phyloP scores from a whole-genome alignment of 371 early-diverging fungal species.

The Aphelidium insulamus region DNA sequence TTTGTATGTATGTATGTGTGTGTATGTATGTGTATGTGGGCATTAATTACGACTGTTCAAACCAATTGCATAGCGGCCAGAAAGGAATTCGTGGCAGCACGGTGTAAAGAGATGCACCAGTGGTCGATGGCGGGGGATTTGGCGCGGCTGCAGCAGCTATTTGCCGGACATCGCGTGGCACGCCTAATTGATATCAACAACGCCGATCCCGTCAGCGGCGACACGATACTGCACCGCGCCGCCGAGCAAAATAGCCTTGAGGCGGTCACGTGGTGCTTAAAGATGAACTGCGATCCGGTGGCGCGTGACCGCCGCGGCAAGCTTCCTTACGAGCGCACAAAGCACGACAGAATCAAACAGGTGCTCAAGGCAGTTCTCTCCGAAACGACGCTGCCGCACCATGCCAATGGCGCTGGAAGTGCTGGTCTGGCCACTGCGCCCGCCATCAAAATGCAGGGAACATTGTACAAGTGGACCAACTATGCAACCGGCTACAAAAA shows the following conservation, averaged over 20 bases:
- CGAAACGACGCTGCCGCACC: slow-evolving; percentile 10
- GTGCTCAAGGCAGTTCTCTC: slow-evolving; percentile 25
- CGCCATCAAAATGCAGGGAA: slow-evolving; percentile 20
- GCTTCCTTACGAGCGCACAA: slow-evolving; percentile 26
- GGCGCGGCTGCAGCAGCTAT: slow-evolving; percentile 12
- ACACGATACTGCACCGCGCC: slow-evolving; percentile 38
- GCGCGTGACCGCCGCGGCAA: slow-evolving; percentile 39
- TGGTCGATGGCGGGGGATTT: slow-evolving; percentile 9
- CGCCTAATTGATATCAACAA: slow-evolving; percentile 34
- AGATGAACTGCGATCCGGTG: slow-evolving; percentile 41
- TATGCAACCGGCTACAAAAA: slow-evolving; percentile 52
- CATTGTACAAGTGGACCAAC: slow-evolving; percentile 58
- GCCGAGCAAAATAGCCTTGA: slow-evolving; percentile 23
- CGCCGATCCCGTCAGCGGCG: slow-evolving; percentile 25
- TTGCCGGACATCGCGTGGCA: slow-evolving; percentile 15
- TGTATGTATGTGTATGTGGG: too few species aligned
- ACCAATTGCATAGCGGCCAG: too few species aligned
- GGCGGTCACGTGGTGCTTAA: slow-evolving; percentile 37
- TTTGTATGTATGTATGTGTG: too few species aligned
- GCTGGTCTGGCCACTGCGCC: slow-evolving; percentile 8
- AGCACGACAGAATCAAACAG: slow-evolving; percentile 21
- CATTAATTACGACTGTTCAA: too few species aligned
- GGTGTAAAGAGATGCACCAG: slow-evolving; percentile 11
- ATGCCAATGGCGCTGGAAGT: slow-evolving; percentile 3
- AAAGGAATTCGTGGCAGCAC: slow-evolving; percentile 9